Conservation (phyloP, 192 early-diverging fungal species). For the Coemansia sp. region DNA sequence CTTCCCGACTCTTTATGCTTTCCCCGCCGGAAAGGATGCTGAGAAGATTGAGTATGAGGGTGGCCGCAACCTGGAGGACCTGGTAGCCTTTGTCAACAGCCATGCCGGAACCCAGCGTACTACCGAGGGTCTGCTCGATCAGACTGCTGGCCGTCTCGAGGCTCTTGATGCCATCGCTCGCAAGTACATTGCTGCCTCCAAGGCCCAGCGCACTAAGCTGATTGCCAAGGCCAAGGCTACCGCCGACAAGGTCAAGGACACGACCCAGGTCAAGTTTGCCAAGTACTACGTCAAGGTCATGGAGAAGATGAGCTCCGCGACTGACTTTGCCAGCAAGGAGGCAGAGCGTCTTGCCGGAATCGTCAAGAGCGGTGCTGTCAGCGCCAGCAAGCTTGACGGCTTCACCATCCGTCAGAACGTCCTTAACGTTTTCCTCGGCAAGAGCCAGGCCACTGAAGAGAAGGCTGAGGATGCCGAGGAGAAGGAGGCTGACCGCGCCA, state of each 20-base stretch:
- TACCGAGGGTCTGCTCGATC: slow-evolving; percentile 68
- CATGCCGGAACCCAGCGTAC: slow-evolving; percentile 73
- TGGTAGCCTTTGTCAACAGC: slow-evolving; percentile 84
- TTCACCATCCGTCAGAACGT: slow-evolving; percentile 89
- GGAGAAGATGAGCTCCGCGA: slow-evolving; percentile 73
- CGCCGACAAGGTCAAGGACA: slow-evolving; percentile 51
- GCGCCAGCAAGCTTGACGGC: slow-evolving; percentile 72
- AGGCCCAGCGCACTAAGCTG: slow-evolving; percentile 49
- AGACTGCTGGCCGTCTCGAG: slow-evolving; percentile 48
- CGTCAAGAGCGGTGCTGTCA: slow-evolving; percentile 63
- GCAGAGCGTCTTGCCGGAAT: slow-evolving; percentile 79
- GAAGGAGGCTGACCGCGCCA: slow-evolving; percentile 31
- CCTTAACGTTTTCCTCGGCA: slow-evolving; percentile 55
- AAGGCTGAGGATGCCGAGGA: slow-evolving; percentile 21
- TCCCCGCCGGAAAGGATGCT: slow-evolving; percentile 64
- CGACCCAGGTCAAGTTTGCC: slow-evolving; percentile 56
- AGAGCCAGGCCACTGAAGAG: slow-evolving; percentile 24
- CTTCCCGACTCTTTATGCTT: slow-evolving; percentile 89
- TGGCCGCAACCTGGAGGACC: slow-evolving; percentile 64
- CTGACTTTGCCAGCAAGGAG: slow-evolving; percentile 76
- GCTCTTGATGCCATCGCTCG: slow-evolving; percentile 40
- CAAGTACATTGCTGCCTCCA: slow-evolving; percentile 62
- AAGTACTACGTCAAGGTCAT: slow-evolving; percentile 91
- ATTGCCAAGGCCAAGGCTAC: slow-evolving; percentile 43
- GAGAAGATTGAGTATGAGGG: slow-evolving; percentile 70